A percentile compares a stretch with the other conserved stretches of the same genome.
These are phyloP conservation scores for Blastocystis sp. DNA, from an alignment of 352 stramenopile genomes.

Conservation along the genomic window DNA sequence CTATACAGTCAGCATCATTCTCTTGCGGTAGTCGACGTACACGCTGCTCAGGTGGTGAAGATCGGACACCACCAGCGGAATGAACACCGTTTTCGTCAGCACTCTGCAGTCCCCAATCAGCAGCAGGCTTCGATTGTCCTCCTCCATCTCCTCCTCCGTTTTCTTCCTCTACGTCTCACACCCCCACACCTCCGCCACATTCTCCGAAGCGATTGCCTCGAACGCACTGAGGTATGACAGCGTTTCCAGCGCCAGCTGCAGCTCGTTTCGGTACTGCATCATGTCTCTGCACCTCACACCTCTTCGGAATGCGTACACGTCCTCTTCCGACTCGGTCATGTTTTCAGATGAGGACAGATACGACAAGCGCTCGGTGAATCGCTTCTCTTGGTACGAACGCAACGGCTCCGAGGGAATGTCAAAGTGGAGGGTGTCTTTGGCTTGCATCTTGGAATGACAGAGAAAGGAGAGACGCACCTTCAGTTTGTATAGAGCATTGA, in stretches of 20 bases:
- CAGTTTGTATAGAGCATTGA: not conserved
- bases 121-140: not conserved
- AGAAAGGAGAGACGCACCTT: not conserved
- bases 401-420: too few relatives aligned
- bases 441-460: not conserved
- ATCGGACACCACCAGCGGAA: constrained; percentile 38
- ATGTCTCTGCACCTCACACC: constrained; percentile 13
- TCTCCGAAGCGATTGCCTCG: constrained; percentile 2
- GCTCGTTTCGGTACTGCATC: not conserved
- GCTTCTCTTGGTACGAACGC: not conserved
- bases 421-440: too few relatives aligned
- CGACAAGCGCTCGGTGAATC: not conserved
- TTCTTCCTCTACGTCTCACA: constrained; percentile 31
- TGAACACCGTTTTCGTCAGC: constrained; percentile 12
- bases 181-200: not conserved
- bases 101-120: not conserved
- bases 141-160: constrained; percentile 15
- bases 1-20: not conserved
- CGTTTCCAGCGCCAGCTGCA: constrained; percentile 19
- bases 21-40: constrained; percentile 41
- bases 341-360: not conserved
- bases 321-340: not conserved
- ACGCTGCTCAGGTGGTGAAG: constrained; percentile 27
- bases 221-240: constrained; percentile 22
- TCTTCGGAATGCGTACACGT: not conserved